Conservation (phyloP, 345 rosid genomes). For the Bruguiera gymnorhiza region DNA sequence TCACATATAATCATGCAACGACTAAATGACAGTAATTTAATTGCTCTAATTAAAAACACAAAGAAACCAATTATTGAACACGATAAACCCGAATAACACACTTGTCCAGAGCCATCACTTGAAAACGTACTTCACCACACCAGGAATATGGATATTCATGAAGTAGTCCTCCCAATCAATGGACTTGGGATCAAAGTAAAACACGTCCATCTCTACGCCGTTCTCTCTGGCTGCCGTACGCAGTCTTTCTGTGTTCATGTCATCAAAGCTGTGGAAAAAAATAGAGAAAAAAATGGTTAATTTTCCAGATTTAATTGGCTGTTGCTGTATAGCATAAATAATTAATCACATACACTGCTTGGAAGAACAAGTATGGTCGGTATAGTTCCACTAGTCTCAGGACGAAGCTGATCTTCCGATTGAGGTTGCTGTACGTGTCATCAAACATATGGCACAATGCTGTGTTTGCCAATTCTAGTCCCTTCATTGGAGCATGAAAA, state of each 20-base stretch:
- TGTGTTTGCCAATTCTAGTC: slow-evolving; percentile 43
- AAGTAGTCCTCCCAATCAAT: slow-evolving; percentile 69
- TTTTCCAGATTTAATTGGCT: background rate
- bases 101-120: slow-evolving; percentile 21
- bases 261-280: slow-evolving; percentile 52
- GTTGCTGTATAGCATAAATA: background rate
- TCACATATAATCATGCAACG: no score
- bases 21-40: no score
- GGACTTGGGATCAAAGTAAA: slow-evolving; percentile 54
- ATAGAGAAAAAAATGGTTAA: background rate
- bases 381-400: slow-evolving; percentile 71
- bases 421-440: slow-evolving; percentile 35
- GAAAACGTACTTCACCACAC: slow-evolving; percentile 46
- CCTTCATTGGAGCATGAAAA: slow-evolving; percentile 23
- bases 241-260: slow-evolving; percentile 48
- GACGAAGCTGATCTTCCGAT: slow-evolving; percentile 51
- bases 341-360: slow-evolving; percentile 53
- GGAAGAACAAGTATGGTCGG: slow-evolving; percentile 73
- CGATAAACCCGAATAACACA: no score
- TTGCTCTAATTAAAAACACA: no score
- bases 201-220: slow-evolving; percentile 27
- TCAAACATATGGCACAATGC: slow-evolving; percentile 45
- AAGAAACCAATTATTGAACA: no score
- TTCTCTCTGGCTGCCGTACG: slow-evolving; percentile 32
- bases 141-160: slow-evolving; percentile 54